A percentile compares a stretch with the other conserved stretches of the same genome.
Evolutionary conservation across 2,329 filamentous ascomycete genomes (phyloP).

Genomic region (Dissoconium aciculare): DNA sequence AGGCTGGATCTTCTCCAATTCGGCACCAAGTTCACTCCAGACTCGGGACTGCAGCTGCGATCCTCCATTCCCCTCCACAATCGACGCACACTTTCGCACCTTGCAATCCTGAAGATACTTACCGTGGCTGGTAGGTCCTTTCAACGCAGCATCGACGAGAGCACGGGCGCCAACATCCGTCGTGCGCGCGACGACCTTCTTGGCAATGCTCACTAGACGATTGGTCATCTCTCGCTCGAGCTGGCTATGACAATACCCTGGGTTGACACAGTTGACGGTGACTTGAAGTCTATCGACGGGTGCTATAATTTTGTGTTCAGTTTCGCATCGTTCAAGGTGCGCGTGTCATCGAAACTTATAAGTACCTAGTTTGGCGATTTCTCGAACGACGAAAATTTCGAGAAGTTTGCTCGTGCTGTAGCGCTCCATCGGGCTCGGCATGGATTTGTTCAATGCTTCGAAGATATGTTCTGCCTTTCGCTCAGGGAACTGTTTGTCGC

Average conservation of each 20-base stretch:
- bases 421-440: slow-evolving; percentile 20
- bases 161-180: slow-evolving; percentile 25
- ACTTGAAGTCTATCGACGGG: slow-evolving; percentile 19
- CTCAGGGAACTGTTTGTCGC: slow-evolving; percentile 18
- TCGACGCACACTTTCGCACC: slow-evolving; percentile 12
- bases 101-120: slow-evolving; percentile 24
- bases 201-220: slow-evolving; percentile 2
- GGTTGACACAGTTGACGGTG: slow-evolving; percentile 36
- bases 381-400: slow-evolving; percentile 28
- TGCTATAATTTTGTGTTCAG: too few relatives aligned
- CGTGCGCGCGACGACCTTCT: slow-evolving; percentile 15
- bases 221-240: slow-evolving; percentile 25
- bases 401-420: slow-evolving; percentile 33
- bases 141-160: slow-evolving; percentile 21
- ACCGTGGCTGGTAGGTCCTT: slow-evolving; percentile 23
- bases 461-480: slow-evolving; percentile 16
- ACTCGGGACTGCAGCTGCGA: slow-evolving; percentile 23
- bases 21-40: slow-evolving; percentile 27
- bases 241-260: slow-evolving; percentile 37
- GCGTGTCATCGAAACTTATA: too few relatives aligned
- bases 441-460: slow-evolving; percentile 10
- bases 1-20: slow-evolving; percentile 26
- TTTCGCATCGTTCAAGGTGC: too few relatives aligned
- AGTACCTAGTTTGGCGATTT: slow-evolving; percentile 20
- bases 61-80: slow-evolving; percentile 27